phyloP scores from a whole-genome alignment of 345 rosid species.

The Dipteronia sinensis region DNA sequence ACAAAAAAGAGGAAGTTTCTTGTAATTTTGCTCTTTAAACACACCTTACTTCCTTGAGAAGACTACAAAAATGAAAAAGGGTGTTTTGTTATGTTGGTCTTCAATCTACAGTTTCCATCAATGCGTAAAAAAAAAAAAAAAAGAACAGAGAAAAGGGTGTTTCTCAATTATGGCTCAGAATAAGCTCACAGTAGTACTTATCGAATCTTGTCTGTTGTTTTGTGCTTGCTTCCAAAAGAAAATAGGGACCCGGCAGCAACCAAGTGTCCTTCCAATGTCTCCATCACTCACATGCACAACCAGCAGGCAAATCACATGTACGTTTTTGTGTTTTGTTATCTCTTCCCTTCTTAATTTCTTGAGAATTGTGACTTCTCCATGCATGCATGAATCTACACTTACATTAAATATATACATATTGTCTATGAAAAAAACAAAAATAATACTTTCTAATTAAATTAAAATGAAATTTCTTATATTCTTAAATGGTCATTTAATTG shows the following conservation, averaged over 20 bases:
- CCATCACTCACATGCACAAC: conserved; percentile 42
- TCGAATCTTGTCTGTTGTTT: not conserved
- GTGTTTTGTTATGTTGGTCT: not conserved
- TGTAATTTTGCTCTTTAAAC: not conserved
- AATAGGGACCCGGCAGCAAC: conserved; percentile 19
- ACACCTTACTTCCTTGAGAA: not conserved
- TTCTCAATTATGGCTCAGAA: not conserved
- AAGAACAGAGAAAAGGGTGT: not conserved
- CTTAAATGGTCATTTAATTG: too few species aligned
- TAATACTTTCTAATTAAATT: too few species aligned
- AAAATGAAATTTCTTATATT: too few species aligned
- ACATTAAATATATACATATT: not conserved
- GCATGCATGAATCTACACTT: not conserved
- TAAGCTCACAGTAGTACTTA: not conserved
- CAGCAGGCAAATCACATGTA: conserved; percentile 29
- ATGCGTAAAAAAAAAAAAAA: not conserved
- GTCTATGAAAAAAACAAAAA: not conserved
- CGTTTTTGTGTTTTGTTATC: conserved; percentile 15
- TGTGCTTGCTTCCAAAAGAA: conserved; percentile 14
- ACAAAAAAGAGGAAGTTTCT: not conserved
- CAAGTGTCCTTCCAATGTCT: conserved; percentile 29
- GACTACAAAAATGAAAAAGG: not conserved
- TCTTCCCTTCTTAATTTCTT: conserved; percentile 10
- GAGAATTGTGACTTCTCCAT: not conserved
- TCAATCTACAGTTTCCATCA: not conserved